A percentile compares a stretch with the other conserved stretches of the same genome.
phyloP scores from a whole-genome alignment of 805 yeast genomes.

The Candida peoriensis region DNA sequence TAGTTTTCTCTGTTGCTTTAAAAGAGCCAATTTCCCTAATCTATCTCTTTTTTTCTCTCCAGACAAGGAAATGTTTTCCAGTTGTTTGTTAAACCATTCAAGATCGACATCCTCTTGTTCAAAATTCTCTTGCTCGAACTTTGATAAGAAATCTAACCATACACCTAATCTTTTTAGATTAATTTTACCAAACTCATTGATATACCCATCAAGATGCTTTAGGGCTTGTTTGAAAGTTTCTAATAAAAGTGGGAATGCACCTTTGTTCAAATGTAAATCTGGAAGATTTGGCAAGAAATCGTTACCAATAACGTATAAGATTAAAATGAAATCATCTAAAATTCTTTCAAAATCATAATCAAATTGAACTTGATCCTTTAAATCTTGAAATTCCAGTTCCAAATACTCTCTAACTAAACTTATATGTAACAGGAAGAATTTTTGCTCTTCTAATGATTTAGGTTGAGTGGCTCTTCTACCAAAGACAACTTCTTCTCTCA shows the following conservation, averaged over 20 bases:
- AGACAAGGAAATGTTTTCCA: conserved; percentile 69
- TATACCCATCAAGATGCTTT: conserved; percentile 70
- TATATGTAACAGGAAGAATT: conserved; percentile 76
- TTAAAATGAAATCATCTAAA: conserved; percentile 86
- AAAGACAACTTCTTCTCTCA: conserved; percentile 93
- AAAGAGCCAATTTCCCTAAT: conserved; percentile 56
- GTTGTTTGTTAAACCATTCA: conserved; percentile 85
- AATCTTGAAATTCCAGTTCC: conserved; percentile 74
- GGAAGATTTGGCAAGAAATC: conserved; percentile 98
- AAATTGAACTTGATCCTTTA: conserved; percentile 59
- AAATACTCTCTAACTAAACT: conserved; percentile 87
- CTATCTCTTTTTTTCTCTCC: conserved; percentile 67
- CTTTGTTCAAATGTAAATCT: conserved; percentile 86
- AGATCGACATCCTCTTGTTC: conserved; percentile 80
- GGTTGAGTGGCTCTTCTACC: conserved; percentile 45
- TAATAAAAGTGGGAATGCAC: conserved; percentile 91
- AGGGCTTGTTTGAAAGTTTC: conserved; percentile 83
- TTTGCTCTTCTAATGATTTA: conserved; percentile 65
- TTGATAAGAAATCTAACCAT: conserved; percentile 72
- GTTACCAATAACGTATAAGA: conserved; percentile 93
- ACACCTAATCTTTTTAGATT: conserved; percentile 65
- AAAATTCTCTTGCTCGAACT: conserved; percentile 80
- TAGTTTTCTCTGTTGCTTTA: conserved; percentile 71
- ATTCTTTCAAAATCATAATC: conserved; percentile 80
- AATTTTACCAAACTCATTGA: conserved; percentile 78